Percentiles rank a stretch among this genome's conserved stretches.
phyloP scores from a whole-genome alignment of 2,329 filamentous ascomycete species.

The Fusarium equiseti region DNA sequence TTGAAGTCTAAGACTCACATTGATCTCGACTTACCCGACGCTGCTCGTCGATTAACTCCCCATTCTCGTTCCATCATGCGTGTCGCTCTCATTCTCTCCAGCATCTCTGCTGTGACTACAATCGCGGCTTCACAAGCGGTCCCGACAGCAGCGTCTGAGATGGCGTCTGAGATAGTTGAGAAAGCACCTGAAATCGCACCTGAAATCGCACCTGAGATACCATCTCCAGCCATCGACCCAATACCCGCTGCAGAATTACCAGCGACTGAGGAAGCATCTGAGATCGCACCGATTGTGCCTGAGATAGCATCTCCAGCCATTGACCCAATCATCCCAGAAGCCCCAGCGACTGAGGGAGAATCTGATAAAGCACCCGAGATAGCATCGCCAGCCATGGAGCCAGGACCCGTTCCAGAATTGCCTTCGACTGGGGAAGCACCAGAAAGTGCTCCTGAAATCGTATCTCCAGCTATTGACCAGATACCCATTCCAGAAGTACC shows the following conservation, averaged over 20 bases:
- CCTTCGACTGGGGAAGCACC: not conserved
- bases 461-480: not conserved
- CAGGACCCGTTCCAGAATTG: not conserved
- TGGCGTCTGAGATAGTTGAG: not conserved
- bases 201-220: not conserved
- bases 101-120: slow-evolving; percentile 10
- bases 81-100: not conserved
- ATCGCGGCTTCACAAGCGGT: not conserved
- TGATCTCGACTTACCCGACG: not conserved
- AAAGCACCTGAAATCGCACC: not conserved
- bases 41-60: not conserved
- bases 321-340: not conserved
- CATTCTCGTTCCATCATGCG: slow-evolving; percentile 9
- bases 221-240: not conserved
- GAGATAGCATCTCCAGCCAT: not conserved
- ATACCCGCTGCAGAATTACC: not conserved
- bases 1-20: not conserved
- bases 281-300: not conserved
- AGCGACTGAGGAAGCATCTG: not conserved
- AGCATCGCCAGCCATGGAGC: not conserved
- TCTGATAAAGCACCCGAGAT: not conserved
- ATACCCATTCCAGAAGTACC: not conserved
- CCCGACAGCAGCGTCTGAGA: not conserved
- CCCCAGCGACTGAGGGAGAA: not conserved
- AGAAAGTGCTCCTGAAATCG: not conserved